phyloP scores from a whole-genome alignment of 73 alveolate species.

The Paramecium bursaria region DNA sequence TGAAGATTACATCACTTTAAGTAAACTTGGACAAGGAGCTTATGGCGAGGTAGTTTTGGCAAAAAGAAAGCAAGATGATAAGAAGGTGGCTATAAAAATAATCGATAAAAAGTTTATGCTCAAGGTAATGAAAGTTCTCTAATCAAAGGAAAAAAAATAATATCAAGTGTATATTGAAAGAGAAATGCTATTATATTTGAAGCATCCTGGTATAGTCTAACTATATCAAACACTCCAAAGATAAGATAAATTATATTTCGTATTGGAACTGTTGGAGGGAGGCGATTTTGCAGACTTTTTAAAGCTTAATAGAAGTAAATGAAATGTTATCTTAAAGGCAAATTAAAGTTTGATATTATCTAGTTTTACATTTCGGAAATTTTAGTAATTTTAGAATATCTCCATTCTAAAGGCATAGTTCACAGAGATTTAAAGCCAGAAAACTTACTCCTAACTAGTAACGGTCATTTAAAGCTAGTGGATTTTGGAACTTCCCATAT shows the following conservation, averaged over 20 bases:
- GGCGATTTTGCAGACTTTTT: slow-evolving; percentile 74
- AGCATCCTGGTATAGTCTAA: slow-evolving; percentile 74
- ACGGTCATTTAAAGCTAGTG: slow-evolving; percentile 63
- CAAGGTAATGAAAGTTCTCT: background rate
- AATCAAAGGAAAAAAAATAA: slow-evolving; percentile 57
- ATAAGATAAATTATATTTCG: slow-evolving; percentile 71
- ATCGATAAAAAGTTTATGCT: slow-evolving; percentile 50
- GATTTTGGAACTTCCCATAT: slow-evolving; percentile 66
- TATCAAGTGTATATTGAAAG: slow-evolving; percentile 69
- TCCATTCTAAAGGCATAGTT: slow-evolving; percentile 75
- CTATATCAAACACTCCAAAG: slow-evolving; percentile 71
- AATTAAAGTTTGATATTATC: slow-evolving; percentile 62
- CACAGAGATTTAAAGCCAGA: slow-evolving; percentile 81
- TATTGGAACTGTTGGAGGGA: slow-evolving; percentile 75
- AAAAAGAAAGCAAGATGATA: background rate
- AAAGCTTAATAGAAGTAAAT: slow-evolving; percentile 65
- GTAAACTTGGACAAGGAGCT: slow-evolving; percentile 64
- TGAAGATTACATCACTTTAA: slow-evolving; percentile 13
- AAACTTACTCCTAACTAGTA: slow-evolving; percentile 62
- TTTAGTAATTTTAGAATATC: slow-evolving; percentile 71
- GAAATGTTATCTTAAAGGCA: background rate
- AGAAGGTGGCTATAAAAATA: slow-evolving; percentile 56
- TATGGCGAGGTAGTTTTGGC: slow-evolving; percentile 64
- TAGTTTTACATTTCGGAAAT: slow-evolving; percentile 75
- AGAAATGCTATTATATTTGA: slow-evolving; percentile 52